Percentiles rank a stretch among this genome's conserved stretches.
phyloP scores from a whole-genome alignment of 352 stramenopile species.

The Peronospora belbahrii region DNA sequence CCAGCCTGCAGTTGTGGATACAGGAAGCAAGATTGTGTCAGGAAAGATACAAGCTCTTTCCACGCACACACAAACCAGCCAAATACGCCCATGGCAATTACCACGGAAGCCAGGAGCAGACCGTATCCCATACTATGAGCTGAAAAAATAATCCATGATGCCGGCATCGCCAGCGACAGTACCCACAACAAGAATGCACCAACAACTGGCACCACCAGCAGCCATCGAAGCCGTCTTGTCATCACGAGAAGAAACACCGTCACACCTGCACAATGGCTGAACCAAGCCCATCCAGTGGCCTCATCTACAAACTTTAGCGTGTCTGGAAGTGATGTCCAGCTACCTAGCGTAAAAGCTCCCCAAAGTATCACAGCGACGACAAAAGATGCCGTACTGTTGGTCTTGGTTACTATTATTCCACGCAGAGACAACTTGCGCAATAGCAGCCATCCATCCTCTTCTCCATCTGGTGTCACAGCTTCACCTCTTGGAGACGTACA shows the following conservation, averaged over 20 bases:
- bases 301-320: conserved; percentile 80
- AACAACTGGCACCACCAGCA: conserved; percentile 63
- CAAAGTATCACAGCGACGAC: conserved; percentile 58
- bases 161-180: conserved; percentile 66
- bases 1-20: conserved; percentile 73
- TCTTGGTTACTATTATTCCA: conserved; percentile 25
- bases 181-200: conserved; percentile 69
- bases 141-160: conserved; percentile 79
- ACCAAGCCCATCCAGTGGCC: conserved; percentile 80
- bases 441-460: conserved; percentile 26
- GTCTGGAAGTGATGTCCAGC: conserved; percentile 72
- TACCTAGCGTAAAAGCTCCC: conserved; percentile 62
- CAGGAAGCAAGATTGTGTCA: conserved; percentile 74
- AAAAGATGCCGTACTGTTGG: conserved; percentile 51
- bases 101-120: conserved; percentile 56
- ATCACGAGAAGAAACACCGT: conserved; percentile 73
- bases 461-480: conserved; percentile 17
- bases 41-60: conserved; percentile 70
- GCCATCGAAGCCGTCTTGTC: conserved; percentile 58
- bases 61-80: conserved; percentile 72
- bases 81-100: conserved; percentile 78
- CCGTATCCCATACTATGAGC: conserved; percentile 73
- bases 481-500: conserved; percentile 36
- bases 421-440: conserved; percentile 26
- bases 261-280: conserved; percentile 73